Base-by-base conservation (phyloP, 306 rosid species). In the Vigna reflexopilosa region DNA sequence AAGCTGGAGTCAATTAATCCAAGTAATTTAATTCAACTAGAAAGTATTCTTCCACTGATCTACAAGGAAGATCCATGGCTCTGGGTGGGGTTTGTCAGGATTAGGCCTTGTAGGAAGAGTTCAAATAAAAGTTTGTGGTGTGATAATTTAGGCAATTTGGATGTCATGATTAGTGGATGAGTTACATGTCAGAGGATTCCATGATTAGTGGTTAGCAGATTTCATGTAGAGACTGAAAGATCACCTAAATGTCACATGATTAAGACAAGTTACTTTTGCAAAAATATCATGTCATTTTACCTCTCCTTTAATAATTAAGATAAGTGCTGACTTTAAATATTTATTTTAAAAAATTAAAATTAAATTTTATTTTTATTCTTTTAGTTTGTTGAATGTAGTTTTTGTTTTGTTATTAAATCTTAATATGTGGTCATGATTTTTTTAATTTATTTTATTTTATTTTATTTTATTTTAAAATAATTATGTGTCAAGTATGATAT, bases 1-100 rank as follows among this genome's bases (percentile, higher is more conserved):
- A 57, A 50, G 86, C 38, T 57, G 58, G 77, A 58, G 63, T 36
- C 40, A 49, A 58, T 58, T 74, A 58, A 73, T 67, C 45, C 67
- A 58, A 65, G 62, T 58, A 19, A 58, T 78, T 78, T 83, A 67
- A 57, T 77, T 83, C 59, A 83, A 26, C 70, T 50, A 65, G 65
- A 82, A 71, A 73, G 26, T 55, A 55, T 58, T 54, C 63, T 67
- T 52, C 74, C 8, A 56, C 22, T 65, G 71, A 57, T 57, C 72
- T 70, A 63, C 42, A 51, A 42, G 81, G 81, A 62, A 63, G 48
- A 50, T 71, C 73, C 38, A 76, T 73, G 75, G 49, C 36, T 66
- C 48, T 65, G 45, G 76, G 72, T 55, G 52, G 40, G 58, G 45
- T 72, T 79, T 63, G 40, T 73, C 38, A 7, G 4, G 68, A 72